Percentiles rank a stretch among this genome's conserved stretches.
Conservation (phyloP, 257 asterid genomes). For the Vinca minor region DNA sequence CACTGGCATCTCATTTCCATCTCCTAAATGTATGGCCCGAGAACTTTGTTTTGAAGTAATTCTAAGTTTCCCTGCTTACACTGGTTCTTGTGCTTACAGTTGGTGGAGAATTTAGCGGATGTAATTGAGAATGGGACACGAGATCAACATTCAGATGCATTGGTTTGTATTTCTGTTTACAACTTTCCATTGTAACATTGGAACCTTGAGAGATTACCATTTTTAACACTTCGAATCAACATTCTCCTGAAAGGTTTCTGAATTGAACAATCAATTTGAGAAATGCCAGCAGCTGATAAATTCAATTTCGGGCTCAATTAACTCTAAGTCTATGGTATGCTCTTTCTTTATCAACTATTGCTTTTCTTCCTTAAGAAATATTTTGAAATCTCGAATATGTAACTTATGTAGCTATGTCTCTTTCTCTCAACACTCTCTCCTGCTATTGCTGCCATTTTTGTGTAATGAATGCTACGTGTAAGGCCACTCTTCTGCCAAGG, state of each 20-base stretch:
- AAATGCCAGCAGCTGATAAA: conserved; percentile 91
- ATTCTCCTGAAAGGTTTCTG: conserved; percentile 47
- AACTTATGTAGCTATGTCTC: too few relatives aligned
- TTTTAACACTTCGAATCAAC: not conserved
- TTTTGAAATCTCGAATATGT: not conserved
- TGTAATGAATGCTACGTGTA: not conserved
- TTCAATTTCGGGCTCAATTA: conserved; percentile 64
- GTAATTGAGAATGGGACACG: conserved; percentile 69
- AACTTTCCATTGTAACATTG: not conserved
- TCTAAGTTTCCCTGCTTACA: not conserved
- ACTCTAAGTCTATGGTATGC: conserved; percentile 68
- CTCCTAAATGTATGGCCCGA: conserved; percentile 43
- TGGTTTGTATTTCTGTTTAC: conserved; percentile 38
- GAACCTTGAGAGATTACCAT: not conserved
- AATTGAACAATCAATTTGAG: conserved; percentile 78
- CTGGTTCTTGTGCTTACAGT: conserved; percentile 23
- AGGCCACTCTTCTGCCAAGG: not conserved
- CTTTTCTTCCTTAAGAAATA: not conserved
- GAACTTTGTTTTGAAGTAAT: not conserved
- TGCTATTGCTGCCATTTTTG: not conserved
- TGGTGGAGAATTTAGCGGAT: conserved; percentile 88
- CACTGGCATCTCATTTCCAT: conserved; percentile 76
- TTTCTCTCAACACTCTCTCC: not conserved
- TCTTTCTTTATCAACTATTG: not conserved
- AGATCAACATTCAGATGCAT: conserved; percentile 88